Evolutionary conservation across 2,329 filamentous ascomycete genomes (phyloP), one percentile per base, ranked within the genome.

Genomic region (Fusarium redolens): DNA sequence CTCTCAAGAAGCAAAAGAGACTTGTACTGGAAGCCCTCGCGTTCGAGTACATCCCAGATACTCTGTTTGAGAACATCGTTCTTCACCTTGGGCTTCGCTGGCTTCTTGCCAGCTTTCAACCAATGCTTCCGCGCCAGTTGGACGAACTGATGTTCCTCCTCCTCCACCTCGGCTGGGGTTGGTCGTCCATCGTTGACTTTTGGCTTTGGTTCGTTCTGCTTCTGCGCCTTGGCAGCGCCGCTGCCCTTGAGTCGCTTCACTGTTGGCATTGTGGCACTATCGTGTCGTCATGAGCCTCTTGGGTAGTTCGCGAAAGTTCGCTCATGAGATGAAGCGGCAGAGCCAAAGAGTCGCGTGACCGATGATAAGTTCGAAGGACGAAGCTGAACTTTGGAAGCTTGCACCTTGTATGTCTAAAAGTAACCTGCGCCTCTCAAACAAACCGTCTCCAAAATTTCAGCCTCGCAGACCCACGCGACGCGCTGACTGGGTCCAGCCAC

Each of bases 41-140:
- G 91, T 82, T 97, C 95, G 76, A 99, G 84, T 61, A 91, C 88
- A 81, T 97, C 93, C 95, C 96, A 99, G 65, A 99, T 91, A 78
- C 93, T 91, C 75, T 90, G 89, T 85, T 97, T 97, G 78, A 99
- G 84, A 51, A 97, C 90, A 72, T 97, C 92, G 56, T 93, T 96
- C 82, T 93, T 93, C 83, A 93, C 91, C 82, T 92, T 93, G 78
- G 89, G 85, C 79, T 91, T 94, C 54, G 88, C 82, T 33, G 88
- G 77, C 79, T 88, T 90, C 79, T 86, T 89, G 30, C 88, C 85
- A 13, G 86, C 76, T 80, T 92, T 92, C 69, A 97, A 85, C 96
- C 96, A 99, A 83, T 96, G 89, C 82, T 93, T 91, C 79, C 91
- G 90, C 69, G 96, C 96, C 73, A 98, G 86, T 80, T 92, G 89